Percentiles rank a stretch among this genome's conserved stretches.
Conservation (phyloP, 345 rosid genomes). For the Barbarea vulgaris region DNA sequence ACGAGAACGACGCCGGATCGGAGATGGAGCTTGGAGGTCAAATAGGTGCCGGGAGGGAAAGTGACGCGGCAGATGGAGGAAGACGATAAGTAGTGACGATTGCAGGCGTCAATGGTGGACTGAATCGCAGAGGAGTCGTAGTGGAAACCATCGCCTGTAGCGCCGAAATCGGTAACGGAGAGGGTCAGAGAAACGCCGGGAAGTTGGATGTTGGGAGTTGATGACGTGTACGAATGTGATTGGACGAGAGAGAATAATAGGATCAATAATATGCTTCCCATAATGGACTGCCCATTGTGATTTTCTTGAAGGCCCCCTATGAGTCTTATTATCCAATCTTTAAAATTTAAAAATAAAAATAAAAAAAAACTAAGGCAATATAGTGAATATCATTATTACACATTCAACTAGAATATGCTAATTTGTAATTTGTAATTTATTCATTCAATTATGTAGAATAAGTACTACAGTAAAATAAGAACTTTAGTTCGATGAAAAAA, state of each 20-base stretch:
- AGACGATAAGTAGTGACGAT: conserved; percentile 34
- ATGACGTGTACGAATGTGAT: conserved; percentile 44
- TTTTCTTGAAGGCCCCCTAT: neutral
- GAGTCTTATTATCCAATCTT: neutral
- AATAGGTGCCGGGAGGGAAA: conserved; percentile 75
- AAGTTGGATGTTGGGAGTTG: conserved; percentile 32
- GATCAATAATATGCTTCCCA: conserved; percentile 31
- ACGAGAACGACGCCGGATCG: conserved; percentile 63
- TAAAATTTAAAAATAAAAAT: no score
- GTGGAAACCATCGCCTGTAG: conserved; percentile 70
- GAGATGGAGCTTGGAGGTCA: conserved; percentile 76
- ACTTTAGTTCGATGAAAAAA: no score
- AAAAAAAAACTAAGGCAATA: no score
- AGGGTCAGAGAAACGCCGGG: conserved; percentile 30
- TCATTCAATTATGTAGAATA: no score
- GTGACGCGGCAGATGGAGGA: conserved; percentile 58
- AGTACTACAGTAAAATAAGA: no score
- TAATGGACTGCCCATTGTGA: neutral
- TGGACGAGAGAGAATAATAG: conserved; percentile 32
- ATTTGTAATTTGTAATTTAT: no score
- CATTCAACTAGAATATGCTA: no score
- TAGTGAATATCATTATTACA: no score
- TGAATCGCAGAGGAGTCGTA: conserved; percentile 84
- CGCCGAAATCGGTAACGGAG: conserved; percentile 76
- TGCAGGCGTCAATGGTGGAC: conserved; percentile 69